Evolutionary conservation across 257 asterid genomes (phyloP), one percentile per base, ranked within the genome.

Genomic region (Jacaranda mimosifolia): DNA sequence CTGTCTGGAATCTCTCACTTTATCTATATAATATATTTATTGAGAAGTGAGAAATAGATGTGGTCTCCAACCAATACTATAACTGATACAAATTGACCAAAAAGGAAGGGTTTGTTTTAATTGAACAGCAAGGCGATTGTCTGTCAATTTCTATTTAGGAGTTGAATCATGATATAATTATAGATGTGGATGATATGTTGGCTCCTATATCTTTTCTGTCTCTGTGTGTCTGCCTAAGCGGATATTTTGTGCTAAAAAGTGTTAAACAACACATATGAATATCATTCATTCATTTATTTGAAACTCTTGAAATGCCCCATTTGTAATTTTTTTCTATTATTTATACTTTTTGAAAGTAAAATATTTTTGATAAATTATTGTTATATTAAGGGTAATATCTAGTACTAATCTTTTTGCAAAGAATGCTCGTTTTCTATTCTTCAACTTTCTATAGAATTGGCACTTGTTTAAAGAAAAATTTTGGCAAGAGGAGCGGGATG

Each of bases 1-100:
- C 32, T 62, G 17, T 74, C 53, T 62, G 35, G 38, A 5, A 58
- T 43, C 40, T 58, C 46, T 35, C 60, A 26, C 5, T 51, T 59
- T 32, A 32, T 39, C 10, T 49, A 9, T 49, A 43, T 32, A 21
- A 57, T 39, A 38, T 42, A n/a, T 67, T 67, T 5, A 36, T 2
- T 42, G 73, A 9, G 59, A 69, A 2, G 40, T 53, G 42, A 14
- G 15, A 32, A 4, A 6, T 70, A 72, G 21, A 72, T 9, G 68
- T 57, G 43, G 68, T 4, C 43, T 72, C 77, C 56, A 72, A 70
- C 26, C 39, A 72, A 72, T 72, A 4, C 14, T 36, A 72, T 26
- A 26, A 26, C 42, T 55, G 3, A 18, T 72, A 6, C 21, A 4
- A 38, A 42, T 39, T 39, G 51, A 11, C 63, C 65, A 52, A 53